phyloP scores from a whole-genome alignment of 177 flowering plant species.

The Vitis hybrid region DNA sequence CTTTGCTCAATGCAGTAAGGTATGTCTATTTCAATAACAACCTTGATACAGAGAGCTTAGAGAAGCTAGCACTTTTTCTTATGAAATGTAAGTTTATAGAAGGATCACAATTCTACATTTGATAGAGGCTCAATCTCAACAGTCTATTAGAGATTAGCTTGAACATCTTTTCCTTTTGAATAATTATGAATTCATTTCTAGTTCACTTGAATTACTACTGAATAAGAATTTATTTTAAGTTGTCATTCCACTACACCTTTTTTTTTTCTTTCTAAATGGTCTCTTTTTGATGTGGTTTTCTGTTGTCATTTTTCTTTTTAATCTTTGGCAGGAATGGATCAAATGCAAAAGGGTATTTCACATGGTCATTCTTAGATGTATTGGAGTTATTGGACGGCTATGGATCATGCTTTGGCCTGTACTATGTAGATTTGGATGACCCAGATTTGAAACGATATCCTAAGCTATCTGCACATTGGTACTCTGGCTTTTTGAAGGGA shows the following conservation, averaged over 20 bases:
- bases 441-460: conserved; percentile 39
- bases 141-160: too few species aligned
- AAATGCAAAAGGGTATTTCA: conserved; percentile 37
- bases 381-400: conserved; percentile 42
- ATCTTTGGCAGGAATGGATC: conserved; percentile 50
- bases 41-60: not conserved
- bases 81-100: too few species aligned
- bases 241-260: not conserved
- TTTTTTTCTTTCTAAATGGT: not conserved
- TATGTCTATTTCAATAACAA: conserved; percentile 6
- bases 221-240: conserved; percentile 10
- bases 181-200: not conserved
- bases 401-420: conserved; percentile 32
- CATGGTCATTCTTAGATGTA: conserved; percentile 54
- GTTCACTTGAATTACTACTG: not conserved
- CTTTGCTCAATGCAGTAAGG: conserved; percentile 48
- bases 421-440: conserved; percentile 44
- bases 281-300: too few species aligned
- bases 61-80: too few species aligned
- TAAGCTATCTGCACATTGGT: conserved; percentile 63
- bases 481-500: conserved; percentile 50
- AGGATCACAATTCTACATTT: too few species aligned
- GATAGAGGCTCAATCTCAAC: too few species aligned
- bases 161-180: too few species aligned
- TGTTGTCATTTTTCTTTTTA: too few species aligned